Evolutionary conservation across 345 rosid genomes (phyloP), one percentile per base, ranked within the genome.

Genomic region (Aethionema arabicum): DNA sequence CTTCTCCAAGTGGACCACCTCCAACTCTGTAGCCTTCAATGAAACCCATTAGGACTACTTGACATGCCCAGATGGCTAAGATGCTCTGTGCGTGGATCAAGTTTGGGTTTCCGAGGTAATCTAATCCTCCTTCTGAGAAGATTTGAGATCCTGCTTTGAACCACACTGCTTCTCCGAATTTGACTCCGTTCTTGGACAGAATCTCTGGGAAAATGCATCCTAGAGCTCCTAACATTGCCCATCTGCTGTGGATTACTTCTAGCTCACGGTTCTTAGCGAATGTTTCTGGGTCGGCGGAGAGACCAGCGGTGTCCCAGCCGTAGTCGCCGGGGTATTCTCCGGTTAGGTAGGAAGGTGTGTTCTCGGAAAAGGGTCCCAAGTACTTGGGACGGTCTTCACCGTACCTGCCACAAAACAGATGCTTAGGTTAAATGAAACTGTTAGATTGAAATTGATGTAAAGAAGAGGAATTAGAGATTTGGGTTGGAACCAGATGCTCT

Each of bases 401-500:
- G 16, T 67, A 67, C 72, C 65, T 67, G 45, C 51, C 10, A 67
- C 58, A 21, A 2, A 21, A 21, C 27, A 21, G 27, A 21, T 21
- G 27, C 27, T 21, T 21, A 2, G 2, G 27, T 21, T 21, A 21
- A 1, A 21, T 21, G 2, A 21, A 21, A 21, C 27, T 21, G 27
- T 21, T 21, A 21, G 27, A 21, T 21, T 21, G 8, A 49, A 30
- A 1, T 8, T 13, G 31, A 15, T 46, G 0, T 30, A 30, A 30
- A 5, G 4, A 5, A 8, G 16, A 7, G 7, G 8, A 8, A 10
- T 33, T 10, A 59, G 35, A 37, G 66, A 30, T 48, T 6, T 4
- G n/a, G 27, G 16, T 47, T 46, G 6, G 40, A 50, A 91, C 98
- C 98, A 91, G 58, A 91, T 91, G 90, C 96, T 91, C 61, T 74